Percentiles rank a stretch among this genome's conserved stretches.
These are phyloP conservation scores for Urochloa ruziziensis DNA, from an alignment of 176 grass and related monocot genomes.

Conservation along the genomic window DNA sequence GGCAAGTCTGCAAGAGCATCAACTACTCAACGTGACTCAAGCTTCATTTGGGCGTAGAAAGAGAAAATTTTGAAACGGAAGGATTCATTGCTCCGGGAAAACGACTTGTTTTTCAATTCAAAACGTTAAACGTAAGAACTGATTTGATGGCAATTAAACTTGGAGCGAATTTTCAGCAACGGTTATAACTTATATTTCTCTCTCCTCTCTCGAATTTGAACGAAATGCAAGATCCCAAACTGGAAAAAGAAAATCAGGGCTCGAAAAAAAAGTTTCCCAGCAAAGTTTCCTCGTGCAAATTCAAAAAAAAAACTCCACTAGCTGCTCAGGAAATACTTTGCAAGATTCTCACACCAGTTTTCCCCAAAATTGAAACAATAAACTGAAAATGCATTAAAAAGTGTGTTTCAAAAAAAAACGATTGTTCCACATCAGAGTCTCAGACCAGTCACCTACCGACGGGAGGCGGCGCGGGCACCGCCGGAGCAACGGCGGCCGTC, in stretches of 20 bases:
- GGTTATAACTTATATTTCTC: not conserved
- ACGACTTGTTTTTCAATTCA: not conserved
- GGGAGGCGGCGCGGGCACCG: conserved; percentile 40
- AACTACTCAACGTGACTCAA: not conserved
- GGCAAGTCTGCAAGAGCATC: not conserved
- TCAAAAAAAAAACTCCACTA: not conserved
- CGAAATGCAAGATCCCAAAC: conserved; percentile 11
- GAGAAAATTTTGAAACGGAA: not conserved
- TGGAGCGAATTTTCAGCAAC: not conserved
- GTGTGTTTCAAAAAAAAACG: not conserved
- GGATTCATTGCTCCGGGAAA: not conserved
- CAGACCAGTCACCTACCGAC: conserved; percentile 25
- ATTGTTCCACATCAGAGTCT: not conserved
- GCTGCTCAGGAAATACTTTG: not conserved
- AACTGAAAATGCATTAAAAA: not conserved
- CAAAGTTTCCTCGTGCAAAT: not conserved
- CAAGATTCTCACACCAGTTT: not conserved
- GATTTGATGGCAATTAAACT: conserved; percentile 22
- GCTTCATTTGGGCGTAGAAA: not conserved
- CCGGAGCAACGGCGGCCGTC: not conserved
- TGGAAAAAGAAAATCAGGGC: not conserved
- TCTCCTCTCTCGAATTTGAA: not conserved
- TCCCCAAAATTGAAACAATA: not conserved
- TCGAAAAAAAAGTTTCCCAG: not conserved
- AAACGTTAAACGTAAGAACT: not conserved